These are phyloP conservation scores for Aspergillus oerlinghausenensis DNA, from an alignment of 2,329 filamentous ascomycete genomes.

Conservation along the genomic window DNA sequence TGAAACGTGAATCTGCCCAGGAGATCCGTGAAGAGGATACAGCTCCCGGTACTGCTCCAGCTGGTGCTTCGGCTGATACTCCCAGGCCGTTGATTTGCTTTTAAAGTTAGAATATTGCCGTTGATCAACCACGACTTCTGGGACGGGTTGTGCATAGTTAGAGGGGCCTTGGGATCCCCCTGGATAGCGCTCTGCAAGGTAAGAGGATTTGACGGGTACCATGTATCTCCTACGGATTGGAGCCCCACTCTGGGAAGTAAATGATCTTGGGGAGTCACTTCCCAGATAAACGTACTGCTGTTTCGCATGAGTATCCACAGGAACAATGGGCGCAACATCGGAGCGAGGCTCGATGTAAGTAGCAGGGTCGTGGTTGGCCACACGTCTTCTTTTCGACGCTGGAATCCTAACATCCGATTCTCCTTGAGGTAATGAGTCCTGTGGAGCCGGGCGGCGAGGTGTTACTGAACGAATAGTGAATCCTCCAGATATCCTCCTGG, in stretches of 20 bases:
- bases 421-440: slow-evolving; percentile 18
- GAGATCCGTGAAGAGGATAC: slow-evolving; percentile 6
- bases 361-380: slow-evolving; percentile 22
- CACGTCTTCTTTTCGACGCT: slow-evolving; percentile 30
- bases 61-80: neutral
- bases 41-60: slow-evolving; percentile 6
- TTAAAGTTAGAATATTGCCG: slow-evolving; percentile 12
- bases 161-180: slow-evolving; percentile 12
- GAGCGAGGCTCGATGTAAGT: slow-evolving; percentile 10
- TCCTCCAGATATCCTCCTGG: slow-evolving; percentile 25
- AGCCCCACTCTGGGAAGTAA: slow-evolving; percentile 14
- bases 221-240: slow-evolving; percentile 21
- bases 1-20: slow-evolving; percentile 9
- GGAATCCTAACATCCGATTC: slow-evolving; percentile 23
- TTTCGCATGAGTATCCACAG: slow-evolving; percentile 13
- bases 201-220: slow-evolving; percentile 15
- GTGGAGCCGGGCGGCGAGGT: slow-evolving; percentile 18
- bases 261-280: slow-evolving; percentile 10
- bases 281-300: slow-evolving; percentile 16
- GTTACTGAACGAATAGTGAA: slow-evolving; percentile 27
- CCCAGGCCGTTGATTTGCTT: slow-evolving; percentile 12
- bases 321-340: slow-evolving; percentile 10
- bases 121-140: slow-evolving; percentile 16
- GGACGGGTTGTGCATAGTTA: slow-evolving; percentile 12
- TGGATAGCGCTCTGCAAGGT: slow-evolving; percentile 14